Conservation (phyloP, 192 early-diverging fungal genomes). For the Lunasporangiospora selenospora region DNA sequence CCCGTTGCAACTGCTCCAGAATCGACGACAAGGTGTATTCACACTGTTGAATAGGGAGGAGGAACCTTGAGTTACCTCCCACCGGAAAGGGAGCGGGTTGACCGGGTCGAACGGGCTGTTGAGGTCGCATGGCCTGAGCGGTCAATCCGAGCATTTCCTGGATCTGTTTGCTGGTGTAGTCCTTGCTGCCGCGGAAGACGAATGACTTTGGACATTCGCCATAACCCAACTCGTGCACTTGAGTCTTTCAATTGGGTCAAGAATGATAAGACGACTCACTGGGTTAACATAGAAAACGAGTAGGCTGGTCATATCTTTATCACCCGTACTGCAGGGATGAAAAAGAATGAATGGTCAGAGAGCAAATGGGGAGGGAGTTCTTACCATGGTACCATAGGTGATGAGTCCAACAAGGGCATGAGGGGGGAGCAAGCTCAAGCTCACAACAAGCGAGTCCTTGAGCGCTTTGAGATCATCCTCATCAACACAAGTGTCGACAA, state of each 20-base stretch:
- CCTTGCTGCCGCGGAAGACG: slow-evolving; percentile 97
- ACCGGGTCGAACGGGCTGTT: slow-evolving; percentile 54
- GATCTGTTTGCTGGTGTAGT: slow-evolving; percentile 94
- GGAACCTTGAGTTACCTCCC: slow-evolving; percentile 67
- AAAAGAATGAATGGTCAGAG: not conserved
- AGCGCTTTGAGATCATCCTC: slow-evolving; percentile 96
- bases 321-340: too few relatives aligned
- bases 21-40: slow-evolving; percentile 96
- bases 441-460: slow-evolving; percentile 91
- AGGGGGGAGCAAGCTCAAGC: slow-evolving; percentile 88
- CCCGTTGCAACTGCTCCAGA: slow-evolving; percentile 95
- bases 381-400: slow-evolving; percentile 97
- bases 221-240: slow-evolving; percentile 97
- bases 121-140: slow-evolving; percentile 50
- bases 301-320: too few relatives aligned
- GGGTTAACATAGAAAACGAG: not conserved
- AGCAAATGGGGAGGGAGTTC: not conserved
- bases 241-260: slow-evolving; percentile 61
- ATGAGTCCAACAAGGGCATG: slow-evolving; percentile 95
- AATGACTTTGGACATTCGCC: slow-evolving; percentile 96
- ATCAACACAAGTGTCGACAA: slow-evolving; percentile 98
- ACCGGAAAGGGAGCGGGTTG: slow-evolving; percentile 33
- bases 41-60: slow-evolving; percentile 93
- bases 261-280: not conserved
- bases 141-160: slow-evolving; percentile 96